These are phyloP conservation scores for Colletotrichum plurivorum DNA, from an alignment of 2,329 filamentous ascomycete species.

Conservation along the genomic window DNA sequence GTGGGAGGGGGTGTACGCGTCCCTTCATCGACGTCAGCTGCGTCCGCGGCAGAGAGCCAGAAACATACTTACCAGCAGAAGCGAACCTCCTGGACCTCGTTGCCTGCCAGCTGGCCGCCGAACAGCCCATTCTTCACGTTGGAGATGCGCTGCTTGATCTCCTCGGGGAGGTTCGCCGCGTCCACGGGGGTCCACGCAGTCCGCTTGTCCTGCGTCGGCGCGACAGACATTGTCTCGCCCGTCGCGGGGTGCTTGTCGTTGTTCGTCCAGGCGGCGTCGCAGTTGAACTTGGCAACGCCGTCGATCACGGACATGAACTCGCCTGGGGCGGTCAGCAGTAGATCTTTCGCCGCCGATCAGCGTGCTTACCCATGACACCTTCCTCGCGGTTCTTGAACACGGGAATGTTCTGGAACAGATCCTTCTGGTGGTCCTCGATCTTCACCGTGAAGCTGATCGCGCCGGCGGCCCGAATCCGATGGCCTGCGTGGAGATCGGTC, in stretches of 20 bases:
- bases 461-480: slow-evolving; percentile 70
- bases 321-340: slow-evolving; percentile 46
- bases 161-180: slow-evolving; percentile 54
- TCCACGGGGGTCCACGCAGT: slow-evolving; percentile 56
- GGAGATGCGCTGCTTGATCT: slow-evolving; percentile 60
- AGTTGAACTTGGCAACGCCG: slow-evolving; percentile 73
- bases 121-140: slow-evolving; percentile 58
- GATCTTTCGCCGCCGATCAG: not conserved
- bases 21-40: slow-evolving; percentile 56
- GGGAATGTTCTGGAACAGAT: slow-evolving; percentile 64
- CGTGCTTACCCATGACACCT: slow-evolving; percentile 56
- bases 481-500: slow-evolving; percentile 65
- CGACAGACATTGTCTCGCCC: slow-evolving; percentile 67
- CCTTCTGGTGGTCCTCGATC: slow-evolving; percentile 59
- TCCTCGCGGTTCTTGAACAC: slow-evolving; percentile 64
- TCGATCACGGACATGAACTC: slow-evolving; percentile 61
- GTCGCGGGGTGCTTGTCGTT: slow-evolving; percentile 60
- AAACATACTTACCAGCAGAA: slow-evolving; percentile 59
- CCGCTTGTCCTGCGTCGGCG: slow-evolving; percentile 59
- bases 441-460: slow-evolving; percentile 60
- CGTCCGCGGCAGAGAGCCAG: not conserved
- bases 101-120: slow-evolving; percentile 55
- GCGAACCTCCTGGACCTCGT: slow-evolving; percentile 58
- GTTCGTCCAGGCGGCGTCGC: slow-evolving; percentile 71
- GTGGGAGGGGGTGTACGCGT: slow-evolving; percentile 73